Base-by-base conservation (phyloP, 306 rosid species). In the Crotalaria pallida region DNA sequence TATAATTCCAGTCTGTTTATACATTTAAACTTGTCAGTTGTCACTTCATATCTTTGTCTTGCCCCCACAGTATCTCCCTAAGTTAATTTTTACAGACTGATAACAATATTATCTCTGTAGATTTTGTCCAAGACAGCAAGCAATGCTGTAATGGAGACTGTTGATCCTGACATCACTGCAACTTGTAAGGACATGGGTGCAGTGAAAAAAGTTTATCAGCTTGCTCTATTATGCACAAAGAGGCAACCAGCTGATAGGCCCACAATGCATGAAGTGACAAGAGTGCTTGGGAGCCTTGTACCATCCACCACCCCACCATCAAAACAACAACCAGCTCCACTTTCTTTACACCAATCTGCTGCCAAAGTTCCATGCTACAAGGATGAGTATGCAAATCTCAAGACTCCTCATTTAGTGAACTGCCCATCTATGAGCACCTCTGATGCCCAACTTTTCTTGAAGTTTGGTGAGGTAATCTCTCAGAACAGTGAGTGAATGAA, bases 121-220 rank as follows among this genome's bases (percentile, higher is more conserved):
- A 90, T 94, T 63, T 66, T 91, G 73, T 87, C 99, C 19, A 94
- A 94, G 84, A 83, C 97, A 6, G 91, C 87, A 27, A 84, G 71
- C 79, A 80, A 94, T 75, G 92, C 95, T 11, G 99, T 91, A 1
- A 91, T 94, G 99, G 99, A 94, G 82, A 88, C 99, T 0, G 89
- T 84, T 12, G 96, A 94, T 81, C 88, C 88, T 0, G 99, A 88
- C 48, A 72, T 94, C 26, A 85, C 87, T 17, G 91, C 89, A 23
- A 87, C 99, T 15, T 94, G 96, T 74, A 84, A 77, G 58, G 96
- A 92, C 71, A 79, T 88, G 0, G 96, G 96, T 71, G 96, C 88
- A 2, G 91, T 89, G 3, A 92, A 87, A 79, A 92, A 89, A 79
- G 81, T 86, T 6, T 92, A 76, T 78, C 98, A 92, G 70, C 92